phyloP scores from a whole-genome alignment of 2,329 filamentous ascomycete species.

The Diaporthe aspalathi region DNA sequence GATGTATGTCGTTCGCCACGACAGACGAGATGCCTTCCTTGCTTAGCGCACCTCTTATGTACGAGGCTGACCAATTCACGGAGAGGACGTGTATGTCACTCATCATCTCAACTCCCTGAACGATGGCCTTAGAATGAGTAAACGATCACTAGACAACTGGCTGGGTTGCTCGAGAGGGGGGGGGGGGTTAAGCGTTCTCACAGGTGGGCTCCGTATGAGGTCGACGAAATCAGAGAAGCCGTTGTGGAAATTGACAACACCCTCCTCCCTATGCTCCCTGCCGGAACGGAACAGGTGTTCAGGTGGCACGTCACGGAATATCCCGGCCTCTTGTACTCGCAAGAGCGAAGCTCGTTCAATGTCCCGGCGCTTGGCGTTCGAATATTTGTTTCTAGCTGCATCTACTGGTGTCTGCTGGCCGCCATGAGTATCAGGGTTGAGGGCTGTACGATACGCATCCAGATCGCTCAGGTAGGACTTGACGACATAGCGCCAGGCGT shows the following conservation, averaged over 20 bases:
- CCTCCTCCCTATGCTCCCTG: conserved; percentile 48
- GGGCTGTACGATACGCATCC: conserved; percentile 48
- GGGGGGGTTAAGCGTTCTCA: background rate
- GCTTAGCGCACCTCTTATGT: conserved; percentile 48
- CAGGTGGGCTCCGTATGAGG: conserved; percentile 14
- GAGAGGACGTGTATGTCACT: conserved; percentile 56
- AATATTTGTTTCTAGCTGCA: background rate
- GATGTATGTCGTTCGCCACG: conserved; percentile 57
- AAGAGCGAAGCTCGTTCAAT: conserved; percentile 60
- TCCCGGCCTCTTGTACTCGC: conserved; percentile 55
- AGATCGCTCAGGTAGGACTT: conserved; percentile 58
- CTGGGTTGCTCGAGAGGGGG: background rate
- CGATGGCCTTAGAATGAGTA: background rate
- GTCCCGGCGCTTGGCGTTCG: conserved; percentile 45
- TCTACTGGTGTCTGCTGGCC: background rate
- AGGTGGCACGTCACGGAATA: conserved; percentile 57
- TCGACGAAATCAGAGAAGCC: conserved; percentile 54
- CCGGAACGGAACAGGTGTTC: conserved; percentile 54
- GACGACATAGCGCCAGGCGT: conserved; percentile 59
- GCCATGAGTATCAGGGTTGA: background rate
- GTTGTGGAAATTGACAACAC: conserved; percentile 50
- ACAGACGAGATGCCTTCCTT: conserved; percentile 47
- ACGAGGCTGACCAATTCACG: conserved; percentile 52
- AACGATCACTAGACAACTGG: background rate
- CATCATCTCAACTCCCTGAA: background rate